Base-by-base conservation (phyloP, 192 early-diverging fungal genomes). In the Coemansia sp. region DNA sequence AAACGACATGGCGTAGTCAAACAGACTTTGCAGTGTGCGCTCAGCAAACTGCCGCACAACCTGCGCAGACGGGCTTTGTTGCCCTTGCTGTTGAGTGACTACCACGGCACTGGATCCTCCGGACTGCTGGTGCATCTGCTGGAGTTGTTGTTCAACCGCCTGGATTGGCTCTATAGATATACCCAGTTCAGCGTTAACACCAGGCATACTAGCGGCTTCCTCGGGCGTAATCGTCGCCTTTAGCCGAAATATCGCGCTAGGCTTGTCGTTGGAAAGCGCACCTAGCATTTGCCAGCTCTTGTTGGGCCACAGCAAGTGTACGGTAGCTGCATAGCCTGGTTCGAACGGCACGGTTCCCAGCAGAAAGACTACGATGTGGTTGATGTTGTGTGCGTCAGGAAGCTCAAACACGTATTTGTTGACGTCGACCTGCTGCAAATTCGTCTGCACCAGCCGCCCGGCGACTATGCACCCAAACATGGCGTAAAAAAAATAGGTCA, bases 391-490 rank as follows among this genome's bases (percentile, higher is more conserved):
- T 2, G 95, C 91, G 57, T 97, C 94, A 2, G 89, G 83, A 18
- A 98, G 84, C 73, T 95, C 92, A 87, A 98, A 96, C 13, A 95
- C 87, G 78, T 93, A 98, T 79, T 95, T 92, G 75, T 88, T 89
- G 16, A 90, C 88, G 84, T 93, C 90, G 13, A 92, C 93, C 84
- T 95, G 95, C 69, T 92, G 91, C 63, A 95, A 69, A 73, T 97
- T 95, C 29, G 95, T 96, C 80, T 95, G 94, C 18, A 95, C 92
- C 66, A 95, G 85, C 34, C 96, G 87, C 24, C 96, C 96, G 7
- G 95, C 95, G 24, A 94, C 89, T 68, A 97, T 96, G 75, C 92
- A 94, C 5, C 96, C 96, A 87, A 96, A 96, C 95, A 96, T 95
- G 50, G 41, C 49, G 16, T 15, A 58, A 38, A 18, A n/a, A 36